These are phyloP conservation scores for Magnolia officinalis DNA, from an alignment of 164 flowering plant genomes.

Conservation along the genomic window DNA sequence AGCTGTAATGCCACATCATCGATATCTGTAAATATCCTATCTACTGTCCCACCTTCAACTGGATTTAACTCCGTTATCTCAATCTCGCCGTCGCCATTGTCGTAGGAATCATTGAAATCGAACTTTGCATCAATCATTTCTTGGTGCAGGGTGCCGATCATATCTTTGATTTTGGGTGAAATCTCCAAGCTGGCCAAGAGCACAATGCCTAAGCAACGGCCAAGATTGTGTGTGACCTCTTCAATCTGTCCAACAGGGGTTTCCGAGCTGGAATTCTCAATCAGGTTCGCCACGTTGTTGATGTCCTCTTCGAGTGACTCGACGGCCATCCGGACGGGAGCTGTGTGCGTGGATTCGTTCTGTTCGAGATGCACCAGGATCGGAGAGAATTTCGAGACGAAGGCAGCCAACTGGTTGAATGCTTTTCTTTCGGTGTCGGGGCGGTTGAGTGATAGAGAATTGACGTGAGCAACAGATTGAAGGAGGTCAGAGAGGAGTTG, in stretches of 20 bases:
- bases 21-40: constrained; percentile 10
- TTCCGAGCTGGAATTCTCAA: constrained; percentile 13
- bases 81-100: no score
- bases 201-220: constrained; percentile 59
- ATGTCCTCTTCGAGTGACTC: constrained; percentile 47
- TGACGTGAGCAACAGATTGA: neutral
- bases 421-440: neutral
- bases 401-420: constrained; percentile 33
- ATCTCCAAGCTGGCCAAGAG: constrained; percentile 37
- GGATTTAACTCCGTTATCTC: neutral
- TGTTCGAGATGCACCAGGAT: constrained; percentile 35
- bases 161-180: constrained; percentile 31
- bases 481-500: neutral
- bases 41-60: constrained; percentile 13
- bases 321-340: constrained; percentile 32
- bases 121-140: constrained; percentile 42
- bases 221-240: constrained; percentile 38
- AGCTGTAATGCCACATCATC: constrained; percentile 52
- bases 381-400: constrained; percentile 35
- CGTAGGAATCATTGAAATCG: neutral
- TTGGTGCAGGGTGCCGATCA: constrained; percentile 33
- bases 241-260: constrained; percentile 28
- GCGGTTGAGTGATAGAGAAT: neutral
- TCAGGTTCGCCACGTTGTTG: constrained; percentile 25
- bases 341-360: constrained; percentile 21